These are phyloP conservation scores for Diaporthe aspalathi DNA, from an alignment of 2,329 filamentous ascomycete genomes.

Conservation along the genomic window DNA sequence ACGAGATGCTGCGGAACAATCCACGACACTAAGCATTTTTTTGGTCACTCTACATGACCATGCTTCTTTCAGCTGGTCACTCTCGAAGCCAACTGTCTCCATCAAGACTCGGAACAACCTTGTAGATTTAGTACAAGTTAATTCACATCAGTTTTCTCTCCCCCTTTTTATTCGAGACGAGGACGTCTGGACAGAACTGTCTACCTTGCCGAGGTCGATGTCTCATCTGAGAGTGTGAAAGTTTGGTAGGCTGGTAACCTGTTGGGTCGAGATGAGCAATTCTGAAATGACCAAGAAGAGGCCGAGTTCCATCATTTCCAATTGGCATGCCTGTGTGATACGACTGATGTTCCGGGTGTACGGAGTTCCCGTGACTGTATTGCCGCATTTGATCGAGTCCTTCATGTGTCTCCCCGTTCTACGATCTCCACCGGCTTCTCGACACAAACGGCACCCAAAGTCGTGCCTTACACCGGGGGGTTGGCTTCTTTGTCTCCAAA, in stretches of 20 bases:
- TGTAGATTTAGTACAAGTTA: not conserved
- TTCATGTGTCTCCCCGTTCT: not conserved
- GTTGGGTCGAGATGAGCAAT: not conserved
- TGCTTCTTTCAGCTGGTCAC: not conserved
- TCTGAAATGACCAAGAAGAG: not conserved
- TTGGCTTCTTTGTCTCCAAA: not conserved
- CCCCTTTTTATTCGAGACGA: not conserved
- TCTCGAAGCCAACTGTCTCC: not conserved
- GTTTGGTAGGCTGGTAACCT: not conserved
- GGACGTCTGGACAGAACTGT: not conserved
- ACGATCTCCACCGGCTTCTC: not conserved
- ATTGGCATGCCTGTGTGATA: not conserved
- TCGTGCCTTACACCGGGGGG: no score
- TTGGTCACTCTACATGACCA: not conserved
- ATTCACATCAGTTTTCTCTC: no score
- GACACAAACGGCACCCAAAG: not conserved
- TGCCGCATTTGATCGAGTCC: not conserved
- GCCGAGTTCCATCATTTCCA: not conserved
- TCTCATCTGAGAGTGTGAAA: not conserved
- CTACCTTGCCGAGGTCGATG: not conserved
- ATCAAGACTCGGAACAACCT: not conserved
- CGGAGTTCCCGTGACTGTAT: not conserved
- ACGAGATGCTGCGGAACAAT: slow-evolving; percentile 42
- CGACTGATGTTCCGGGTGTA: not conserved
- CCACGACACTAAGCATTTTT: slow-evolving; percentile 26